phyloP scores from a whole-genome alignment of 2,329 filamentous ascomycete species.

The Raffaelea arxii region DNA sequence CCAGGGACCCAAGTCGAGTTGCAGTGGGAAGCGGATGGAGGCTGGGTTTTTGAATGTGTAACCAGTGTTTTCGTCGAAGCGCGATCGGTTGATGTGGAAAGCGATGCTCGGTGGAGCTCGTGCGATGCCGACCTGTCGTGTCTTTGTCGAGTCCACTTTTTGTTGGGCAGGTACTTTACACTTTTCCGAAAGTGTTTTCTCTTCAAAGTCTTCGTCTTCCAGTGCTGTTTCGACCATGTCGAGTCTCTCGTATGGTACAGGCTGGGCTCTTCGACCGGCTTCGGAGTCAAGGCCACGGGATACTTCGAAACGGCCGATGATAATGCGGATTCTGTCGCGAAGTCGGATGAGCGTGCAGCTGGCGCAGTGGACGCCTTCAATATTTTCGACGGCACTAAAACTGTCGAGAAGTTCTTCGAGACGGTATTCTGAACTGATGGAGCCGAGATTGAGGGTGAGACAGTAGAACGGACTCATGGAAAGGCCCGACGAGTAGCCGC shows the following conservation, averaged over 20 bases:
- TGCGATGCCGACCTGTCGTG: constrained; percentile 78
- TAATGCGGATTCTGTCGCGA: constrained; percentile 34
- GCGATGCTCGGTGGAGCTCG: constrained; percentile 71
- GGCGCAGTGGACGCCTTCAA: constrained; percentile 81
- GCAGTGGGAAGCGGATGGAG: constrained; percentile 63
- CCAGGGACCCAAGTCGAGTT: constrained; percentile 74
- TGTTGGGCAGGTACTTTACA: constrained; percentile 59
- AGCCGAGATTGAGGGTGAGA: constrained; percentile 72
- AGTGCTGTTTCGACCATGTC: constrained; percentile 59
- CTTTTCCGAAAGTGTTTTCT: constrained; percentile 50
- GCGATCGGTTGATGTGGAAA: constrained; percentile 83
- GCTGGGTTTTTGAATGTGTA: constrained; percentile 76
- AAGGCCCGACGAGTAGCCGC: constrained; percentile 78
- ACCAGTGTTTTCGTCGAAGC: constrained; percentile 78
- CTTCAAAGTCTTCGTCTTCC: constrained; percentile 71
- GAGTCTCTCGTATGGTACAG: constrained; percentile 46
- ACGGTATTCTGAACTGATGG: constrained; percentile 51
- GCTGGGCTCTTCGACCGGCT: constrained; percentile 21
- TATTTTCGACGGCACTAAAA: constrained; percentile 75
- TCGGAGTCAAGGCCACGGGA: constrained; percentile 26
- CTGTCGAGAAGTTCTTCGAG: constrained; percentile 73
- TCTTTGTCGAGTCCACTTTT: constrained; percentile 71
- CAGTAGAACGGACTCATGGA: constrained; percentile 92
- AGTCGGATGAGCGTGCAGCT: constrained; percentile 73
- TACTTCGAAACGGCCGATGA: constrained; percentile 31